Conservation (phyloP, 2,329 filamentous ascomycete genomes). For the Graphilbum ipis-grandicollis region DNA sequence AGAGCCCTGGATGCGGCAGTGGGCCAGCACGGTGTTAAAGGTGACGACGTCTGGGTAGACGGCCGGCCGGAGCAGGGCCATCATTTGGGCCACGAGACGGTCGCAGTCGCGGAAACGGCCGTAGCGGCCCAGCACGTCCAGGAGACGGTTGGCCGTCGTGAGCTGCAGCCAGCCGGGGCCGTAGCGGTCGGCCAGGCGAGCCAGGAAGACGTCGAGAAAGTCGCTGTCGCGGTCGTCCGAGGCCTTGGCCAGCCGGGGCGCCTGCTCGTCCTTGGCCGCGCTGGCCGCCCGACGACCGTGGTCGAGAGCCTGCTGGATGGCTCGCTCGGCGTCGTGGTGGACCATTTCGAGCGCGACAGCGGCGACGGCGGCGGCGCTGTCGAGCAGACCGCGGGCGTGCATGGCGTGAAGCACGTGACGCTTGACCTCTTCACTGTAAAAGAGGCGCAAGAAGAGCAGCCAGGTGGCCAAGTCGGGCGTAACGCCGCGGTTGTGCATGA, state of each 20-base stretch:
- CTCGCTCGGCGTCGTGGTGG: conserved; percentile 22
- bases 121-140: conserved; percentile 25
- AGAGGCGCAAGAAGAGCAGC: conserved; percentile 30
- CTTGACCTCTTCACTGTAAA: conserved; percentile 39
- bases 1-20: conserved; percentile 12
- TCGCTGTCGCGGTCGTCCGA: conserved; percentile 12
- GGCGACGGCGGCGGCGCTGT: conserved; percentile 17
- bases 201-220: conserved; percentile 19
- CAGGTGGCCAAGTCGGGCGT: conserved; percentile 27
- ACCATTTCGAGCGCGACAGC: conserved; percentile 25
- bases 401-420: conserved; percentile 28
- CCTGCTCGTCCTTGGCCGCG: conserved; percentile 7
- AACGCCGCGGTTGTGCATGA: conserved; percentile 23
- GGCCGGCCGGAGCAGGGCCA: neutral
- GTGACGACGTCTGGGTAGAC: conserved; percentile 14
- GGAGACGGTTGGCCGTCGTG: conserved; percentile 18
- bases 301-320: conserved; percentile 7
- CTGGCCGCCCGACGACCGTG: neutral
- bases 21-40: conserved; percentile 17
- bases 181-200: conserved; percentile 23
- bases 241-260: conserved; percentile 2
- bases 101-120: conserved; percentile 14
- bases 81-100: conserved; percentile 17
- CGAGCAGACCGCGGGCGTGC: conserved; percentile 25
- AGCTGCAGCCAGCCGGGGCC: conserved; percentile 26